A percentile compares a stretch with the other conserved stretches of the same genome.
phyloP scores from a whole-genome alignment of 805 yeast genomes.

The Metschnikowia matae region DNA sequence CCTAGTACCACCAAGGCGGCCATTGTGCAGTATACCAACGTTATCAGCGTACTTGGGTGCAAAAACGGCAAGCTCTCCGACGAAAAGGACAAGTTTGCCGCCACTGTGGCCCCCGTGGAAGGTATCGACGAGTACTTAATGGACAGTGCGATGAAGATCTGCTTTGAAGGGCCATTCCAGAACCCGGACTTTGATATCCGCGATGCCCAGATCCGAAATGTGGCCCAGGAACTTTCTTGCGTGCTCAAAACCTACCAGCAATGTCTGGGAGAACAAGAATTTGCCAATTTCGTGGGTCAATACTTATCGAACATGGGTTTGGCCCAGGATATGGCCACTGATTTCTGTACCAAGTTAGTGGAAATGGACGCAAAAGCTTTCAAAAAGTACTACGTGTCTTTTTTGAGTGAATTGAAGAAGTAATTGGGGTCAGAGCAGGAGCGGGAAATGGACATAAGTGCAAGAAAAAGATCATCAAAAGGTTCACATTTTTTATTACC shows the following conservation, averaged over 20 bases:
- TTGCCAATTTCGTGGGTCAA: slow-evolving; percentile 43
- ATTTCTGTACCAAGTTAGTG: slow-evolving; percentile 58
- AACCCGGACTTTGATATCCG: slow-evolving; percentile 58
- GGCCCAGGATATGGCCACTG: slow-evolving; percentile 55
- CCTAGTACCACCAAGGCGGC: slow-evolving; percentile 65
- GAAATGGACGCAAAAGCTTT: slow-evolving; percentile 58
- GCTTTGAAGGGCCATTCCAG: slow-evolving; percentile 79
- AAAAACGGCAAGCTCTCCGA: slow-evolving; percentile 63
- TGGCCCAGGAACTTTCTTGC: slow-evolving; percentile 70
- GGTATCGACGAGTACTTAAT: slow-evolving; percentile 70
- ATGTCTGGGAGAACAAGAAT: slow-evolving; percentile 36
- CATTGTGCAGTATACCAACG: slow-evolving; percentile 61
- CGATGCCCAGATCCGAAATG: slow-evolving; percentile 75
- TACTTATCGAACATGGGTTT: slow-evolving; percentile 57
- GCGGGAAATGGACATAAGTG: background rate
- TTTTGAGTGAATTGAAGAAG: slow-evolving; percentile 33
- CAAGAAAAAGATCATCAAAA: too few relatives aligned
- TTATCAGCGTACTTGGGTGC: slow-evolving; percentile 58
- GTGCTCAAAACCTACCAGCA: slow-evolving; percentile 54
- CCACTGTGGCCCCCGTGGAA: slow-evolving; percentile 50
- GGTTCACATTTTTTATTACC: too few relatives aligned
- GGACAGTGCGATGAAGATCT: slow-evolving; percentile 59
- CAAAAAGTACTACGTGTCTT: slow-evolving; percentile 61
- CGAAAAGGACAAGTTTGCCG: slow-evolving; percentile 49
- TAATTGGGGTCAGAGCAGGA: slow-evolving; percentile 1